Percentiles rank a stretch among this genome's conserved stretches.
Evolutionary conservation across 2,329 filamentous ascomycete species (phyloP).

Genomic region (Pyricularia sp.): DNA sequence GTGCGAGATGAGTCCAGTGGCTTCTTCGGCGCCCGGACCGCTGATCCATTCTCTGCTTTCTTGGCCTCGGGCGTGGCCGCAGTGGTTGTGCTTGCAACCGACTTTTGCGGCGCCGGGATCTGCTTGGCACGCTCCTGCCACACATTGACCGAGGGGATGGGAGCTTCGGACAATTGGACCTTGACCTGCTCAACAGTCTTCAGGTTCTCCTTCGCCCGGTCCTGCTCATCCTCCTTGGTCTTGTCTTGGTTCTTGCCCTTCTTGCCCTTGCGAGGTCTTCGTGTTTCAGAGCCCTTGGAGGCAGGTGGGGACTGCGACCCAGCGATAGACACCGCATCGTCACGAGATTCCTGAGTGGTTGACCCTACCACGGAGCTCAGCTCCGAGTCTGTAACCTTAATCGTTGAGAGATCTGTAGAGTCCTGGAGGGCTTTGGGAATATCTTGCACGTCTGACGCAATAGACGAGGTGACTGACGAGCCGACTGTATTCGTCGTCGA

Average conservation of each 20-base stretch:
- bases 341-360: slow-evolving; percentile 14
- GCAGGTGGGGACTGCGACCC: slow-evolving; percentile 11
- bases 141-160: slow-evolving; percentile 74
- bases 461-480: slow-evolving; percentile 26
- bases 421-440: slow-evolving; percentile 14
- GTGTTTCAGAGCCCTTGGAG: slow-evolving; percentile 39
- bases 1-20: slow-evolving; percentile 9
- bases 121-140: slow-evolving; percentile 62
- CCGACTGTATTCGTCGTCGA: slow-evolving; percentile 16
- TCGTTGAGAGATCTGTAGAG: slow-evolving; percentile 13
- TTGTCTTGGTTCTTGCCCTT: slow-evolving; percentile 44
- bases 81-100: slow-evolving; percentile 12
- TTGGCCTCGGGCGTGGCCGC: slow-evolving; percentile 33
- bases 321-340: slow-evolving; percentile 7
- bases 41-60: slow-evolving; percentile 20
- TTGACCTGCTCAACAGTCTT: slow-evolving; percentile 36
- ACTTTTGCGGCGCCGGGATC: slow-evolving; percentile 30
- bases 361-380: slow-evolving; percentile 16
- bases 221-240: slow-evolving; percentile 37
- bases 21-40: slow-evolving; percentile 23
- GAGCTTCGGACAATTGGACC: slow-evolving; percentile 67
- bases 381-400: slow-evolving; percentile 19
- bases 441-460: slow-evolving; percentile 22
- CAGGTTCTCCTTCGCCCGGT: slow-evolving; percentile 48
- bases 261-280: slow-evolving; percentile 55